Percentiles rank a stretch among this genome's conserved stretches.
These are phyloP conservation scores for Gynandropsis gynandra DNA, from an alignment of 345 rosid species.

Conservation along the genomic window DNA sequence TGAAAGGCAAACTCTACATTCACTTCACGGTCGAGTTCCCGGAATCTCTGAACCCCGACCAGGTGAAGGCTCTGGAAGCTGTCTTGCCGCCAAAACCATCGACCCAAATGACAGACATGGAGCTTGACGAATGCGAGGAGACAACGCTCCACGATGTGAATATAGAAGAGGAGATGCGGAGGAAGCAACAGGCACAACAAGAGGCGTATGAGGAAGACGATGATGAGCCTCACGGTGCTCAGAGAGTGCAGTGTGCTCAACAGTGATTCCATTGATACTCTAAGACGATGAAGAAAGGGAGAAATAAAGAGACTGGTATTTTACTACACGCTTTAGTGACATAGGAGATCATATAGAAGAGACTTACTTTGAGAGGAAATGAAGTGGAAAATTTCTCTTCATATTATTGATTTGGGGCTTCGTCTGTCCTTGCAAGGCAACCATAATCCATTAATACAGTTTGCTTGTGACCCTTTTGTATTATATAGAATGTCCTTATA, in stretches of 20 bases:
- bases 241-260: slow-evolving; percentile 71
- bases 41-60: slow-evolving; percentile 55
- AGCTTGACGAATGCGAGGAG: slow-evolving; percentile 84
- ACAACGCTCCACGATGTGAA: slow-evolving; percentile 71
- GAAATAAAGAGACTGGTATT: no score
- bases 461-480: no score
- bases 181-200: slow-evolving; percentile 46
- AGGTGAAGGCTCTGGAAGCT: slow-evolving; percentile 61
- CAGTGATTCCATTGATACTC: no score
- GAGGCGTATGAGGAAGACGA: slow-evolving; percentile 53
- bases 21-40: slow-evolving; percentile 89
- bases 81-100: slow-evolving; percentile 47
- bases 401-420: no score
- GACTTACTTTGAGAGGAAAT: no score
- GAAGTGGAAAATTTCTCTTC: no score
- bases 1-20: slow-evolving; percentile 85
- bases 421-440: no score
- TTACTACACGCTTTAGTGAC: no score
- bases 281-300: no score
- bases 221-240: slow-evolving; percentile 40
- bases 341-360: no score
- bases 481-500: no score
- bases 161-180: slow-evolving; percentile 63
- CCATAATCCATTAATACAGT: no score
- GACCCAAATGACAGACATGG: slow-evolving; percentile 56